Evolutionary conservation across 768 basidiomycete genomes (phyloP), one percentile per base, ranked within the genome.

Genomic region (Leccinum barrowsii): DNA sequence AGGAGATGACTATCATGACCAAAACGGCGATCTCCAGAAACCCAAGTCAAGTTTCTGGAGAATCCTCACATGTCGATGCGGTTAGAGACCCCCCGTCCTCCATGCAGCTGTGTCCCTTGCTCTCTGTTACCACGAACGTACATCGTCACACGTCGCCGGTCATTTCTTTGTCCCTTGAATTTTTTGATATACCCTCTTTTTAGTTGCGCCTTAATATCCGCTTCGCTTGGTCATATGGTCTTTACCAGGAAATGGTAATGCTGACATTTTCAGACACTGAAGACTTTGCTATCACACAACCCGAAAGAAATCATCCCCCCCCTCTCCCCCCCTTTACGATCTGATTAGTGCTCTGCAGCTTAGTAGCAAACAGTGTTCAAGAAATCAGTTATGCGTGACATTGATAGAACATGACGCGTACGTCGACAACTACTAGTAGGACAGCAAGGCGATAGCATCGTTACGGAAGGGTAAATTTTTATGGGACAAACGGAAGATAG

Each of bases 41-140:
- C 82, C 80, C 59, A 81, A 82, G 72, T 75, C 78, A 56, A 76
- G 77, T 62, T 75, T 89, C 55, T 78, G 87, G 77, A 80, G 82
- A 74, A 82, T 92, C 61, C 74, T 93, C 59, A 90, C 89, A 50
- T 92, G 90, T 75, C 85, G 84, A 67, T 92, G 91, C 77, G 86
- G 84, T 65, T 82, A 73, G 77, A 64, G 42, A 52, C 37, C 55
- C 30, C 4, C 51, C 46, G 54, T 15, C 42, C 55, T 42, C 35
- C n/a, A 52, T 54, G 55, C 46, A 56, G 50, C 54, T 65, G 63
- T 63, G 61, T 52, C 58, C 54, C 37, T 42, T 60, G 57, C 56
- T 61, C 55, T 63, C 48, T 67, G 62, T 65, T 66, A 60, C 66
- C 65, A 63, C 62, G 58, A 67, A 65, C 67, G 59, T 59, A 72